Base-by-base conservation (phyloP, 2,329 filamentous ascomycete species). In the Aspergillaceae sp. region DNA sequence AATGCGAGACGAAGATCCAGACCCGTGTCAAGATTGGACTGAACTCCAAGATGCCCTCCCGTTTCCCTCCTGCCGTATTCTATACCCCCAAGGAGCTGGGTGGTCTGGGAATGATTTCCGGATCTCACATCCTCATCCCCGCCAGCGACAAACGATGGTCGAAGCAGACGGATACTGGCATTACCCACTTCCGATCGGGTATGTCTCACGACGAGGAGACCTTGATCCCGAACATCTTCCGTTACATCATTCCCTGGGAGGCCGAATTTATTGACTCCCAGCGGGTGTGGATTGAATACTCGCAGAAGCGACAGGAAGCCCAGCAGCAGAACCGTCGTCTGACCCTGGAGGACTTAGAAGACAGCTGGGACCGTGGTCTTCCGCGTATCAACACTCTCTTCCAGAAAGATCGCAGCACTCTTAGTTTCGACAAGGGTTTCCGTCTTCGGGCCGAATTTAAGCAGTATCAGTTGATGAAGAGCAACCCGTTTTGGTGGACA, bases 181-280 rank as follows among this genome's bases (percentile, higher is more conserved):
- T 98, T 43, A 97, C 91, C 5, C 92, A 98, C 66, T 98, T 94
- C 74, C 84, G 92, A 49, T 86, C 90, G 49, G 92, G 92, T 70
- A 98, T 98, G 92, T 92, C 89, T 19, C 90, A 97, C 59, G 90
- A 97, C 52, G 91, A 97, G 64, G 92, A 98, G 69, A 97, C 92
- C 0, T 72, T 98, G 44, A 98, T 98, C 49, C 92, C 92, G 7
- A 97, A 98, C 65, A 98, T 98, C 58, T 97, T 97, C 82, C 83
- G 92, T 49, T 98, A 98, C 70, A 97, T 98, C 64, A 95, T 97
- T 54, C 91, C 92, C 0, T 98, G 92, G 92, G 92, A 98, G 66
- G 87, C 91, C 1, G 92, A 98, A 65, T 98, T 98, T 68, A 94
- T 97, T 56, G 94, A 98, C 65, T 98, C 92, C 3, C 94, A 98